Evolutionary conservation across 164 flowering plant genomes (phyloP).

Genomic region (Hamamelis virginiana): DNA sequence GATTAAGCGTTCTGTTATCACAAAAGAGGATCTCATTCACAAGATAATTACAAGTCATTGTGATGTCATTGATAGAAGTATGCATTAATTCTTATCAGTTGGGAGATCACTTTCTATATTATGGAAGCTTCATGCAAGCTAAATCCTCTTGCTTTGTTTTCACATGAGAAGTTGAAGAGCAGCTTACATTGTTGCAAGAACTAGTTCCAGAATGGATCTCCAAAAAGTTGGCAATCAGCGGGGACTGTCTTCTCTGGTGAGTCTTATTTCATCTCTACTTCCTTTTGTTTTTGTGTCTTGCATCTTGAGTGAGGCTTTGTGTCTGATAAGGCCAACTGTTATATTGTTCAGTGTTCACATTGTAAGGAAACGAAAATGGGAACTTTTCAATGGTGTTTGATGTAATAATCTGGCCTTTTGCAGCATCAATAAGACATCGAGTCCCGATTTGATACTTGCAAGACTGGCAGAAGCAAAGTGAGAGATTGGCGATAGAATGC

Average conservation of each 20-base stretch:
- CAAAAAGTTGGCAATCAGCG: constrained; percentile 48
- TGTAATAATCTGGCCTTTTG: constrained; percentile 13
- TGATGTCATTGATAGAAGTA: constrained; percentile 66
- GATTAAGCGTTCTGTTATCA: constrained; percentile 48
- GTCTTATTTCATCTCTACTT: constrained; percentile 8
- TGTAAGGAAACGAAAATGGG: neutral
- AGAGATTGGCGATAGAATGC: too few species aligned
- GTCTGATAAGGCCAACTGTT: neutral
- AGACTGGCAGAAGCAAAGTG: constrained; percentile 48
- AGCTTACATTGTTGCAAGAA: constrained; percentile 58
- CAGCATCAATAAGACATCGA: constrained; percentile 51
- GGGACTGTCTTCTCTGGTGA: constrained; percentile 63
- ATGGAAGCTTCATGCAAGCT: constrained; percentile 7
- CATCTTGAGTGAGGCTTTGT: neutral
- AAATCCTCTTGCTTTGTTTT: constrained; percentile 1
- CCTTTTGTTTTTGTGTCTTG: too few species aligned
- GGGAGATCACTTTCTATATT: neutral
- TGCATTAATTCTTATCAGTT: constrained; percentile 6
- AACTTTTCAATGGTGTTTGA: neutral
- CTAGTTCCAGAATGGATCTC: constrained; percentile 75
- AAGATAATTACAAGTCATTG: constrained; percentile 44
- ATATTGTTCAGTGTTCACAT: neutral
- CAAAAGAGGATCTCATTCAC: constrained; percentile 76
- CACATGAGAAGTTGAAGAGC: constrained; percentile 68
- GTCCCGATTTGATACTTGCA: constrained; percentile 35